A percentile compares a stretch with the other conserved stretches of the same genome.
Evolutionary conservation across 1,284 basidiomycete species (phyloP).

Genomic region (Takashimella koratensis): DNA sequence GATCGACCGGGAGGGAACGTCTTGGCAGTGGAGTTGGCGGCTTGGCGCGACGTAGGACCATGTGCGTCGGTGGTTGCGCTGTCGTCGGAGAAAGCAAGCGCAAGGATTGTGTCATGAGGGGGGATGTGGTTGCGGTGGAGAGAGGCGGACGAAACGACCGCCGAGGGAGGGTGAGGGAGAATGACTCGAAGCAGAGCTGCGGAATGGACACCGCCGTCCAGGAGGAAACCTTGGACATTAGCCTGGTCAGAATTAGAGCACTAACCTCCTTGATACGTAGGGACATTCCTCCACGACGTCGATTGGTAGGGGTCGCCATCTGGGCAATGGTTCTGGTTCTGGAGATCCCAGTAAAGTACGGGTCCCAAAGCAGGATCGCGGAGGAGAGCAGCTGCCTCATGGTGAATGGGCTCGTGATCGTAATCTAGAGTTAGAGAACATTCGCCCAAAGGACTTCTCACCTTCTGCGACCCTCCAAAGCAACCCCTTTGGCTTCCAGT

Average conservation of each 20-base stretch:
- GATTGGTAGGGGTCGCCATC: constrained; percentile 69
- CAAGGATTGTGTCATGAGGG: constrained; percentile 66
- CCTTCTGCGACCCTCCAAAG: constrained; percentile 82
- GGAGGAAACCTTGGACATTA: too few relatives aligned
- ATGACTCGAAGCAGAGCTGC: constrained; percentile 39
- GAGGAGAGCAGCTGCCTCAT: constrained; percentile 56
- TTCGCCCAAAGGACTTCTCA: too few relatives aligned
- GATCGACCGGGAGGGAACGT: constrained; percentile 28
- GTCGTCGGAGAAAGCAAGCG: constrained; percentile 53
- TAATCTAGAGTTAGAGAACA: constrained; percentile 53
- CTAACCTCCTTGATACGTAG: constrained; percentile 80
- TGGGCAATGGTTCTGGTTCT: constrained; percentile 58
- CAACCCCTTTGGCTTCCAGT: constrained; percentile 64
- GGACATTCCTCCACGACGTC: constrained; percentile 73
- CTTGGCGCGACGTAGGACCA: constrained; percentile 41
- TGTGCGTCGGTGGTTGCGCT: constrained; percentile 60
- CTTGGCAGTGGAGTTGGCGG: constrained; percentile 15
- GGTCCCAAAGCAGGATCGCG: constrained; percentile 58
- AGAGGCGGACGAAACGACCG: constrained; percentile 62
- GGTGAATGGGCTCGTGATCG: constrained; percentile 64
- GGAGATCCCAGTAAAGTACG: constrained; percentile 44
- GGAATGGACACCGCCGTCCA: constrained; percentile 48
- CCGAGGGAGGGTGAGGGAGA: constrained; percentile 48
- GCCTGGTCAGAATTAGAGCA: too few relatives aligned
- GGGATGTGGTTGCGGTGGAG: constrained; percentile 65